A percentile compares a stretch with the other conserved stretches of the same genome.
Conservation (phyloP, 352 stramenopile genomes). For the Pythium insidiosum region DNA sequence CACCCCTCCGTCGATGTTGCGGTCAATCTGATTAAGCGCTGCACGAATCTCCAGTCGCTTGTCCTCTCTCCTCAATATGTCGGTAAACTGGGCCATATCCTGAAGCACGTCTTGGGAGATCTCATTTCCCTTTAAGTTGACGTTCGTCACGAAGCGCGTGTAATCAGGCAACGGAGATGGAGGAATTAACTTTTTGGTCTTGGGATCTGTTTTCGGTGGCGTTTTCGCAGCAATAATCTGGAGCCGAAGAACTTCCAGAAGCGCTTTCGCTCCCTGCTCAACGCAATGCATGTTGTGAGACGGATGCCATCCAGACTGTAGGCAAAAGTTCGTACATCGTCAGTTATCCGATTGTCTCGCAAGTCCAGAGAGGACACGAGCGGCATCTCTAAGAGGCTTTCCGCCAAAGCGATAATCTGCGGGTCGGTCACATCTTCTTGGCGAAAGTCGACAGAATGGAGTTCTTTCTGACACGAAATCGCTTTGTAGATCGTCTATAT, state of each 20-base stretch:
- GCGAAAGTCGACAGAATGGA: conserved; percentile 63
- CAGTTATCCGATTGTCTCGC: conserved; percentile 70
- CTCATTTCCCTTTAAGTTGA: conserved; percentile 77
- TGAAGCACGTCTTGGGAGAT: conserved; percentile 48
- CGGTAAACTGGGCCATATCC: conserved; percentile 64
- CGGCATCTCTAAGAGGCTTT: conserved; percentile 68
- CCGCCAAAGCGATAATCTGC: conserved; percentile 68
- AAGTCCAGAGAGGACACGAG: conserved; percentile 72
- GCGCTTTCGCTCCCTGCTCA: conserved; percentile 51
- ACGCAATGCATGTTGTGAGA: no score
- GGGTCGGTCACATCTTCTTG: conserved; percentile 77
- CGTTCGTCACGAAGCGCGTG: conserved; percentile 58
- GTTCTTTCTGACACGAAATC: conserved; percentile 74
- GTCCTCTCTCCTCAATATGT: conserved; percentile 69
- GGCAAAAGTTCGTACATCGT: conserved; percentile 53
- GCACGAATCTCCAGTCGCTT: conserved; percentile 72
- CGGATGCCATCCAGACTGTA: no score
- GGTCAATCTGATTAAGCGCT: conserved; percentile 64
- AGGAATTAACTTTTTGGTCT: conserved; percentile 40
- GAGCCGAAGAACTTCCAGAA: conserved; percentile 68
- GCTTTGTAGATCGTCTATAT: conserved; percentile 84
- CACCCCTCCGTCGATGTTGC: conserved; percentile 38
- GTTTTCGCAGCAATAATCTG: conserved; percentile 74
- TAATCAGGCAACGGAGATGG: conserved; percentile 34
- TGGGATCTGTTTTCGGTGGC: conserved; percentile 31